phyloP scores from a whole-genome alignment of 2,329 filamentous ascomycete species.

The Aureobasidium subglaciale region DNA sequence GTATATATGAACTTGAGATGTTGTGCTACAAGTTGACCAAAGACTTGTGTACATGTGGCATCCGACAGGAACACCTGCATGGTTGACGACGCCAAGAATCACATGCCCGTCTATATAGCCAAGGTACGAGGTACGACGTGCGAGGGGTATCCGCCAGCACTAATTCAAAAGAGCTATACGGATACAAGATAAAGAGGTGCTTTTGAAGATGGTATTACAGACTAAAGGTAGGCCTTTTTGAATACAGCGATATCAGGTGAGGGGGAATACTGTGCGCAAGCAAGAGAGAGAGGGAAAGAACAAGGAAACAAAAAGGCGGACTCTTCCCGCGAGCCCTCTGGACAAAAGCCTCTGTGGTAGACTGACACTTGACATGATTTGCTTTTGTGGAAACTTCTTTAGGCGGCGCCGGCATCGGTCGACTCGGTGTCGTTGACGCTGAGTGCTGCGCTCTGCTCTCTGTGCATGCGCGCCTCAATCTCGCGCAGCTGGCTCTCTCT shows the following conservation, averaged over 20 bases:
- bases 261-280: constrained; percentile 15
- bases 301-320: constrained; percentile 11
- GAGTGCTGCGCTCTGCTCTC: constrained; percentile 34
- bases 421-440: constrained; percentile 18
- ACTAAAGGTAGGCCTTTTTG: constrained; percentile 11
- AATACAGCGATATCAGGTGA: constrained; percentile 17
- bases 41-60: background rate
- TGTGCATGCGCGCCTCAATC: constrained; percentile 95
- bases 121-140: background rate
- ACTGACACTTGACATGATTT: constrained; percentile 3
- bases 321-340: background rate
- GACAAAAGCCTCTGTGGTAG: background rate
- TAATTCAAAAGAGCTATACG: background rate
- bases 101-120: background rate
- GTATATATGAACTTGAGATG: too few species aligned
- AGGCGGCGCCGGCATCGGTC: constrained; percentile 19
- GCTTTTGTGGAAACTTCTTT: background rate
- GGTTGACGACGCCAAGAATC: constrained; percentile 5
- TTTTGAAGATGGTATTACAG: constrained; percentile 14
- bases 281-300: background rate
- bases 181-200: background rate
- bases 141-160: background rate
- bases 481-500: constrained; percentile 98
- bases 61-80: background rate
- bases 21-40: background rate